Evolutionary conservation across 2,329 filamentous ascomycete species (phyloP).

Genomic region (Colletotrichum eleusines): DNA sequence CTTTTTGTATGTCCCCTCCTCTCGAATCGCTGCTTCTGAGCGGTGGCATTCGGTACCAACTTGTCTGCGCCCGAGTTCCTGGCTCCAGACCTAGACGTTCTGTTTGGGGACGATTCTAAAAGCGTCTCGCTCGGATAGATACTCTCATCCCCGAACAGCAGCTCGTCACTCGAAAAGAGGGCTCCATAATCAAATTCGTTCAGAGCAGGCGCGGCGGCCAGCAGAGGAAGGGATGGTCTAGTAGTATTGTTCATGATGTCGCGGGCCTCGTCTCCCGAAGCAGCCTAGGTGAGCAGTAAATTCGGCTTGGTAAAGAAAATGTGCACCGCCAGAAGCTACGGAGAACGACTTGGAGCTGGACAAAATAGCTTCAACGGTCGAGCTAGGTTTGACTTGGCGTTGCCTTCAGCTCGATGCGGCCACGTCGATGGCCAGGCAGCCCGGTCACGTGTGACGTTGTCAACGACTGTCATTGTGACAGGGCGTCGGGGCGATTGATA

Average conservation of each 20-base stretch:
- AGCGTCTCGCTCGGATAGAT: conserved; percentile 43
- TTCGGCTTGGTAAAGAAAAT: neutral
- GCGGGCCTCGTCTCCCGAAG: neutral
- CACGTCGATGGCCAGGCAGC: conserved; percentile 8
- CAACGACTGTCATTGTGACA: conserved; percentile 42
- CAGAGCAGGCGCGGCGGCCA: conserved; percentile 48
- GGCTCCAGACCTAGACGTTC: neutral
- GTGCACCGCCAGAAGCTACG: neutral
- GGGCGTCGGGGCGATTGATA: conserved; percentile 50
- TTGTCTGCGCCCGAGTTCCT: neutral
- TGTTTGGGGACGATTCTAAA: conserved; percentile 45
- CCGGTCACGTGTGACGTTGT: conserved; percentile 25
- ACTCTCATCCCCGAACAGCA: conserved; percentile 43
- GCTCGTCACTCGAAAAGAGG: conserved; percentile 51
- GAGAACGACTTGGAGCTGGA: neutral
- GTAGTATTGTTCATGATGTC: conserved; percentile 22
- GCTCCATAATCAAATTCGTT: conserved; percentile 55
- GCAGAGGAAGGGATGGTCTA: conserved; percentile 33
- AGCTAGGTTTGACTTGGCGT: conserved; percentile 7
- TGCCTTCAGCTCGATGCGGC: conserved; percentile 14
- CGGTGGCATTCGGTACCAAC: conserved; percentile 14
- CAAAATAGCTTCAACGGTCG: conserved; percentile 17
- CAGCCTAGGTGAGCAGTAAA: no score
- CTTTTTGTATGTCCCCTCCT: conserved; percentile 75
- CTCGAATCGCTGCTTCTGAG: conserved; percentile 59